Conservation (phyloP, 2,329 filamentous ascomycete genomes). For the Diplocarpon rosae region DNA sequence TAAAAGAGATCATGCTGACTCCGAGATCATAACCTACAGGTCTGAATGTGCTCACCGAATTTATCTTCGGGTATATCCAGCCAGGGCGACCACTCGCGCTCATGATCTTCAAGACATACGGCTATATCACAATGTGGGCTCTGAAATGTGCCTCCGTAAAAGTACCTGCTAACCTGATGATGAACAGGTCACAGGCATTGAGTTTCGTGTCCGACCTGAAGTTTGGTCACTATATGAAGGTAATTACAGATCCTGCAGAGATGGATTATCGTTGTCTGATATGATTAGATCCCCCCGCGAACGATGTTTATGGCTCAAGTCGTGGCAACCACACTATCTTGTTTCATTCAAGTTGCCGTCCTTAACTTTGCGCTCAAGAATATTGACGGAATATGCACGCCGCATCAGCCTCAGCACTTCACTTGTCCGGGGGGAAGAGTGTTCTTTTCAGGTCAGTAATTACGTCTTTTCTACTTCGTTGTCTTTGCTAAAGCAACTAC, state of each 20-base stretch:
- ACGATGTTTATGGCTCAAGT: slow-evolving; percentile 34
- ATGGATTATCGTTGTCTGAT: slow-evolving; percentile 34
- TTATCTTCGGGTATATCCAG: slow-evolving; percentile 62
- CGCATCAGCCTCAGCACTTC: slow-evolving; percentile 39
- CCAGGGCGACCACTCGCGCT: slow-evolving; percentile 55
- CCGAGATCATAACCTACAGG: slow-evolving; percentile 36
- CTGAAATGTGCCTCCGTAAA: too few species aligned
- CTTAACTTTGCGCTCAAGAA: slow-evolving; percentile 48
- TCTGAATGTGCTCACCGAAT: slow-evolving; percentile 62
- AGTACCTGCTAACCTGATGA: too few species aligned
- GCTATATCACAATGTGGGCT: slow-evolving; percentile 41
- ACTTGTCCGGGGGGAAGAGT: slow-evolving; percentile 46
- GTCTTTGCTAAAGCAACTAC: too few species aligned
- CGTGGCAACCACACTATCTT: slow-evolving; percentile 39
- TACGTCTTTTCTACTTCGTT: too few species aligned
- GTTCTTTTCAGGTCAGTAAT: not conserved
- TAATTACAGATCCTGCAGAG: too few species aligned
- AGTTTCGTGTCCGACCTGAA: slow-evolving; percentile 9
- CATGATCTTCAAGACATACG: slow-evolving; percentile 71
- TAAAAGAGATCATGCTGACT: slow-evolving; percentile 47
- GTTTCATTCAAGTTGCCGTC: slow-evolving; percentile 41
- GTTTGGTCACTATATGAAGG: not conserved
- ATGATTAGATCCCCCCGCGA: slow-evolving; percentile 31
- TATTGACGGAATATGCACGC: slow-evolving; percentile 55
- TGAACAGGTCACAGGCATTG: too few species aligned